phyloP scores from a whole-genome alignment of 352 stramenopile species.

The Phytophthora podocarpi region DNA sequence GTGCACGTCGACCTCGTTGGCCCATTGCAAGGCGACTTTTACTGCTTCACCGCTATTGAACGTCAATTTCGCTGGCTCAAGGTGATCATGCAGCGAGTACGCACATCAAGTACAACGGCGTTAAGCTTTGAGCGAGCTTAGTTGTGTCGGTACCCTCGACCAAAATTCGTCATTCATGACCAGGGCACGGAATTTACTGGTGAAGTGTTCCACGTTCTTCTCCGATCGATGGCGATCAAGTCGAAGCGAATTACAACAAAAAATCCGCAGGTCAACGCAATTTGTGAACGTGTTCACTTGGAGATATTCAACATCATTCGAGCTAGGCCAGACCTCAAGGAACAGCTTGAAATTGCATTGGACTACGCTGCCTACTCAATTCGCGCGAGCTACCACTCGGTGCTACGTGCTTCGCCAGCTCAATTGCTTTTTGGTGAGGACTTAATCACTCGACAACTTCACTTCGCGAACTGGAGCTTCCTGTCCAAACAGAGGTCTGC shows the following conservation, averaged over 20 bases:
- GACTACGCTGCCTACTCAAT: not conserved
- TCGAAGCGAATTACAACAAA: constrained; percentile 6
- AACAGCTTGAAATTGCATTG: not conserved
- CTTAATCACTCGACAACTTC: not conserved
- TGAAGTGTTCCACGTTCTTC: constrained; percentile 4
- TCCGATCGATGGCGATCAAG: not conserved
- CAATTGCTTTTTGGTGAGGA: constrained; percentile 1
- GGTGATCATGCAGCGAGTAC: constrained; percentile 1
- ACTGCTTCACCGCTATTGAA: not conserved
- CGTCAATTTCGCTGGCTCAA: constrained; percentile 7
- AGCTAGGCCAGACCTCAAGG: not conserved
- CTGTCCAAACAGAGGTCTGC: not conserved
- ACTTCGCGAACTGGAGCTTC: not conserved
- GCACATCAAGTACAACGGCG: not conserved
- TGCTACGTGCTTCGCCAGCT: not conserved
- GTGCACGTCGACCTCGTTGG: not conserved
- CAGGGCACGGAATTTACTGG: constrained; percentile 3
- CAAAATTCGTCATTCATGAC: constrained; percentile 4
- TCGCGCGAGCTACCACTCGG: not conserved
- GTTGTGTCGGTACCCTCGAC: constrained; percentile 6
- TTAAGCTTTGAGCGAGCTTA: not conserved
- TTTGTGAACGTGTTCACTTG: constrained; percentile 16
- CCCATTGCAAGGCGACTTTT: not conserved
- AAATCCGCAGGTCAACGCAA: constrained; percentile 14
- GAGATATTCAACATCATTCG: constrained; percentile 11